Evolutionary conservation across 129 eudicot species (phyloP), one percentile per base, ranked within the genome.

Genomic region (Silybum marianum): DNA sequence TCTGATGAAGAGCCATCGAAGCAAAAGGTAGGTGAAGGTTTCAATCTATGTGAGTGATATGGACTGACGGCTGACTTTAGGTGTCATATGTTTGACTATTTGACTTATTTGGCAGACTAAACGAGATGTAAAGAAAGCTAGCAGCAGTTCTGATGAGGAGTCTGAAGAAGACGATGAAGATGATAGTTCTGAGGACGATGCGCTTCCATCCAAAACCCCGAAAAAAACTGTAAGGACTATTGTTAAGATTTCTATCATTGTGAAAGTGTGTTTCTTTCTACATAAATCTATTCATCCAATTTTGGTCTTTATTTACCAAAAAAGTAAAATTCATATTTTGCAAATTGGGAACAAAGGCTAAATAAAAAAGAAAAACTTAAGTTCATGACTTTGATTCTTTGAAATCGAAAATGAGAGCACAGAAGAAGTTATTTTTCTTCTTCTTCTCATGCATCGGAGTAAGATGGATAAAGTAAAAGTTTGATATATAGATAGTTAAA

Each of bases 161-260:
- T 86, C 83, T 23, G 86, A 85, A 2, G 86, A 83, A 62, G 85
- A 76, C 7, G 62, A 68, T 39, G 86, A 83, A 62, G 85, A 76
- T 14, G 63, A 68, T 40, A 74, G 79, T 4, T 86, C 79, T 58
- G 88, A 88, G 32, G 86, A 84, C 22, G 81, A 80, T 11, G 84
- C 77, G 12, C 68, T 82, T 44, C 83, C 89, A 5, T 2, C 63
- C 23, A 86, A 81, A 80, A 72, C 83, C n/a, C 84, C 88, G 18
- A 81, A 84, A 82, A 88, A 88, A 77, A 48, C n/a, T 40, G 90
- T 84, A 78, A 16, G 23, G 7, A 58, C 10, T 10, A 3, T 11
- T 65, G 30, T 21, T 23, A 19, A 65, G 6, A 9, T 65, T 65
- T 5, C 2, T 60, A 60, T 60, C 22, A 19, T 19, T 6, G 9